Evolutionary conservation across 805 yeast genomes (phyloP).

Genomic region (Candida taoyuanica): DNA sequence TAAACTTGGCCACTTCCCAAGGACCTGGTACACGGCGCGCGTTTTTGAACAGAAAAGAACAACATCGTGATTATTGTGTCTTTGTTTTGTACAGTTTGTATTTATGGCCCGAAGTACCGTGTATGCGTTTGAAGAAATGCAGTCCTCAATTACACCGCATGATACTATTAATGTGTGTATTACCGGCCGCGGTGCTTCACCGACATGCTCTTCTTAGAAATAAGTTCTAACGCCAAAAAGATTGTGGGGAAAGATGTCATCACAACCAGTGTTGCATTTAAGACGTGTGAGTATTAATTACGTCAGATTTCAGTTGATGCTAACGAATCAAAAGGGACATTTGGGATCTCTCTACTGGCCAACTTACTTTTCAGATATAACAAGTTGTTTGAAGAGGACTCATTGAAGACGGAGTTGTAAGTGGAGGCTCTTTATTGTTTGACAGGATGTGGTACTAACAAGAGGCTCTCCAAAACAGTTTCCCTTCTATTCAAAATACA

Average conservation of each 20-base stretch:
- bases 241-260: constrained; percentile 2
- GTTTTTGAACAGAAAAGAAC: too few relatives aligned
- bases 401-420: constrained; percentile 7
- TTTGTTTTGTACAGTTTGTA: too few relatives aligned
- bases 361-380: neutral
- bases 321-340: neutral
- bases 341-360: constrained; percentile 2
- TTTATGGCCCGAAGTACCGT: too few relatives aligned
- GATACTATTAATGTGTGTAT: neutral
- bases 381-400: constrained; percentile 1
- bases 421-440: neutral
- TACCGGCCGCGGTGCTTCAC: too few relatives aligned
- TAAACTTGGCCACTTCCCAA: too few relatives aligned
- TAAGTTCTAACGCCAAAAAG: too few relatives aligned
- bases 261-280: neutral
- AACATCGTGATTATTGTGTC: too few relatives aligned
- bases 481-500: constrained; percentile 7
- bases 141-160: too few relatives aligned
- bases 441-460: neutral
- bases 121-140: too few relatives aligned
- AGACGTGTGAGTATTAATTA: neutral
- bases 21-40: too few relatives aligned
- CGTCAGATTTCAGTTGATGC: neutral
- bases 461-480: neutral
- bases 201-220: too few relatives aligned